These are phyloP conservation scores for Eucalyptus tenuipes DNA, from an alignment of 345 rosid species.

Conservation along the genomic window DNA sequence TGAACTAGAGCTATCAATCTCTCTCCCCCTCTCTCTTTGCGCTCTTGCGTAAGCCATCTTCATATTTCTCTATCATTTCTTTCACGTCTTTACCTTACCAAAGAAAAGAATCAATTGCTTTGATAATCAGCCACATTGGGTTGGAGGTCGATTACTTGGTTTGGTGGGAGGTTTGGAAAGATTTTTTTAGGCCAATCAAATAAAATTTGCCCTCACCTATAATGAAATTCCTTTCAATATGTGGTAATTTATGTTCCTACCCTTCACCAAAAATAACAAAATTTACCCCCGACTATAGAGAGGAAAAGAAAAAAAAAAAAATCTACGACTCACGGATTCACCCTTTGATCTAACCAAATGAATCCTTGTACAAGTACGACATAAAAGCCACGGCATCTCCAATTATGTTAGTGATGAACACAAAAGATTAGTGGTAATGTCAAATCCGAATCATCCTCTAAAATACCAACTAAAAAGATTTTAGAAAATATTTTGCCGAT, in stretches of 20 bases:
- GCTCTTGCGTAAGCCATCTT: background rate
- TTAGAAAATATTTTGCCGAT: background rate
- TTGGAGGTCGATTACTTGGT: background rate
- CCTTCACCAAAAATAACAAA: background rate
- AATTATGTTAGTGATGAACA: background rate
- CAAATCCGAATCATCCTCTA: rapidly evolving
- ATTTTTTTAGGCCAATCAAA: background rate
- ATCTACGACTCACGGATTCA: rapidly evolving
- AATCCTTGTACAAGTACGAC: rapidly evolving
- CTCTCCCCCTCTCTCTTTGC: background rate
- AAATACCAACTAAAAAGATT: background rate
- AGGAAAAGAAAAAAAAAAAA: rapidly evolving
- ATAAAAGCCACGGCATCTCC: background rate
- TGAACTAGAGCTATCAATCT: background rate
- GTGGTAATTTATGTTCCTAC: background rate
- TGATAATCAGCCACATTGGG: background rate
- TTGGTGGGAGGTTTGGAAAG: background rate
- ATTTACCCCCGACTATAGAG: background rate
- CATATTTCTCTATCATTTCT: background rate
- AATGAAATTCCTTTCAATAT: background rate
- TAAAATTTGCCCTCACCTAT: background rate
- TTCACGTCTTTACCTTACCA: background rate
- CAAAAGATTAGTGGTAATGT: background rate
- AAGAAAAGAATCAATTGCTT: background rate
- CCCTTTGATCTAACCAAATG: background rate